Conservation (phyloP, 371 early-diverging fungal species). For the Lichtheimia hyalospora region DNA sequence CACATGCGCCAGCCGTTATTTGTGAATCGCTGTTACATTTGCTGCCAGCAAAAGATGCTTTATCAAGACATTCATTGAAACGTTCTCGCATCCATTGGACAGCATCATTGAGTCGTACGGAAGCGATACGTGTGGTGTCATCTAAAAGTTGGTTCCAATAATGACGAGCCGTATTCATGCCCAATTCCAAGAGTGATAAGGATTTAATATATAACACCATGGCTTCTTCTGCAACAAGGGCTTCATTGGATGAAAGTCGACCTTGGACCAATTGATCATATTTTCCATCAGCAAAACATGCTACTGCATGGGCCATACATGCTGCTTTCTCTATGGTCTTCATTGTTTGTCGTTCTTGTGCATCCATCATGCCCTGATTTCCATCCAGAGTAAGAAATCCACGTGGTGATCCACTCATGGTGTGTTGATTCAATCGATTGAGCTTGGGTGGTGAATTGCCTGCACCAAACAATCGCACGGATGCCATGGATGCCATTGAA, state of each 20-base stretch:
- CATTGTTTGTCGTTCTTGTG: slow-evolving; percentile 44
- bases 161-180: slow-evolving; percentile 68
- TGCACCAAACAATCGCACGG: slow-evolving; percentile 58
- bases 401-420: slow-evolving; percentile 31
- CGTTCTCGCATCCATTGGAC: slow-evolving; percentile 88
- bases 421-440: slow-evolving; percentile 14
- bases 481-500: slow-evolving; percentile 60
- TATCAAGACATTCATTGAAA: slow-evolving; percentile 85
- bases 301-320: slow-evolving; percentile 65
- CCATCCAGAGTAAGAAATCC: slow-evolving; percentile 27
- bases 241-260: slow-evolving; percentile 9
- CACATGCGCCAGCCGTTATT: slow-evolving; percentile 41
- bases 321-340: slow-evolving; percentile 58
- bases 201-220: slow-evolving; percentile 76
- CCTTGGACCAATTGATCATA: slow-evolving; percentile 32
- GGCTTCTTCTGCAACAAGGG: slow-evolving; percentile 63
- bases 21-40: slow-evolving; percentile 42
- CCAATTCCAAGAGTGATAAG: slow-evolving; percentile 72
- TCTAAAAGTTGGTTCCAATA: slow-evolving; percentile 63
- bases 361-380: slow-evolving; percentile 13
- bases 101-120: slow-evolving; percentile 52
- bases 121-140: slow-evolving; percentile 28
- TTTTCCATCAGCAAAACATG: slow-evolving; percentile 63
- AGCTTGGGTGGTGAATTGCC: slow-evolving; percentile 52
- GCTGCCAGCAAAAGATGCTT: slow-evolving; percentile 65